Evolutionary conservation across 306 rosid genomes (phyloP).

Genomic region (Medicago lupulina): DNA sequence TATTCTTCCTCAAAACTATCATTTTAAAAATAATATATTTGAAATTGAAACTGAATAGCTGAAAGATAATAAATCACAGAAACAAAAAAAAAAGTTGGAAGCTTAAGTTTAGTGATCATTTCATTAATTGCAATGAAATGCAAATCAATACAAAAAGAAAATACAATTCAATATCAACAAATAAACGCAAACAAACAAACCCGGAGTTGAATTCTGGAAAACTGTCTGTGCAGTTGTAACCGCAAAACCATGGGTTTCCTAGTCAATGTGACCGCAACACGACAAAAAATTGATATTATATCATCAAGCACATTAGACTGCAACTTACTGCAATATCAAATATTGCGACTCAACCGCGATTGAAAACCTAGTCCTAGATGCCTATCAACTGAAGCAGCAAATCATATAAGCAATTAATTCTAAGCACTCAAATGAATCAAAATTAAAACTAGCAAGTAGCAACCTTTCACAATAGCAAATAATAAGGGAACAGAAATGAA

Average conservation of each 20-base stretch:
- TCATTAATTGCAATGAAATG: constrained; percentile 1
- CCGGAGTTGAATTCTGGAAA: constrained; percentile 2
- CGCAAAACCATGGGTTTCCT: background rate
- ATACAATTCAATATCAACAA: background rate
- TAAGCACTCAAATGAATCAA: constrained; percentile 1
- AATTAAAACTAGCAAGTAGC: constrained; percentile 2
- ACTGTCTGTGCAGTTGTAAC: background rate
- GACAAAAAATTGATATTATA: background rate
- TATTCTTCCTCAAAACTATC: background rate
- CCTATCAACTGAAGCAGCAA: constrained; percentile 22
- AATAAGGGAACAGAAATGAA: constrained; percentile 9
- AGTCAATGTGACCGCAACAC: background rate
- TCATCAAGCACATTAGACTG: background rate
- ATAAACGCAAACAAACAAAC: background rate
- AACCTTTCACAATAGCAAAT: background rate
- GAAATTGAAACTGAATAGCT: background rate
- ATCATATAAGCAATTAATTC: background rate
- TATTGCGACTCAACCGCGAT: no score
- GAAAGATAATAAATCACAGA: constrained; percentile 1
- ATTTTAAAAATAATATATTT: background rate
- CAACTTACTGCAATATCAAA: background rate
- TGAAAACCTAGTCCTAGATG: background rate
- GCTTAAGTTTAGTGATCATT: constrained; percentile 8
- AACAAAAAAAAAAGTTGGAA: background rate
- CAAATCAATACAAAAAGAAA: constrained; percentile 11